Evolutionary conservation across 2,329 filamentous ascomycete genomes (phyloP).

Genomic region (Neopestalotiopsis clavispora): DNA sequence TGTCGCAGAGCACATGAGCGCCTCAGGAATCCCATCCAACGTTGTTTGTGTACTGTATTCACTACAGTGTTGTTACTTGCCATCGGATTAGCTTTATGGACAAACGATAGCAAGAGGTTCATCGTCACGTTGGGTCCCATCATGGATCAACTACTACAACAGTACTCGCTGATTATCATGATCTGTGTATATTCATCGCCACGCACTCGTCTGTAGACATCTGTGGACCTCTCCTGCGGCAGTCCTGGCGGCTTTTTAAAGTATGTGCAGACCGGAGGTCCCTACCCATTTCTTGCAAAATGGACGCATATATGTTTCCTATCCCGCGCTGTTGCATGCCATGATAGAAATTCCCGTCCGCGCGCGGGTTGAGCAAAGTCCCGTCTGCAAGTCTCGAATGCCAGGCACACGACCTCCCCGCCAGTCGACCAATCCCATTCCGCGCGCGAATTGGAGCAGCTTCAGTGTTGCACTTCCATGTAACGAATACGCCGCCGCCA

Average conservation of each 20-base stretch:
- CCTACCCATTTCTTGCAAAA: neutral
- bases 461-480: neutral
- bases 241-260: neutral
- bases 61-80: no score
- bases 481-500: neutral
- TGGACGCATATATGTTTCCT: neutral
- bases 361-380: neutral
- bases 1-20: neutral
- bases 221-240: neutral
- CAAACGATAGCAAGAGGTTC: no score
- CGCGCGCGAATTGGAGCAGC: neutral
- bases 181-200: no score
- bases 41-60: no score
- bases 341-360: neutral
- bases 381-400: slow-evolving; percentile 13
- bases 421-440: neutral
- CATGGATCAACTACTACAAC: no score
- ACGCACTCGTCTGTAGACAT: no score
- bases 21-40: no score
- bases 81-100: no score
- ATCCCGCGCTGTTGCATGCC: no score
- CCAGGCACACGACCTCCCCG: slow-evolving; percentile 1
- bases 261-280: neutral
- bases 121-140: no score
- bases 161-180: no score